Conservation (phyloP, 169 alveolate species). For the Miamiensis avidus region DNA sequence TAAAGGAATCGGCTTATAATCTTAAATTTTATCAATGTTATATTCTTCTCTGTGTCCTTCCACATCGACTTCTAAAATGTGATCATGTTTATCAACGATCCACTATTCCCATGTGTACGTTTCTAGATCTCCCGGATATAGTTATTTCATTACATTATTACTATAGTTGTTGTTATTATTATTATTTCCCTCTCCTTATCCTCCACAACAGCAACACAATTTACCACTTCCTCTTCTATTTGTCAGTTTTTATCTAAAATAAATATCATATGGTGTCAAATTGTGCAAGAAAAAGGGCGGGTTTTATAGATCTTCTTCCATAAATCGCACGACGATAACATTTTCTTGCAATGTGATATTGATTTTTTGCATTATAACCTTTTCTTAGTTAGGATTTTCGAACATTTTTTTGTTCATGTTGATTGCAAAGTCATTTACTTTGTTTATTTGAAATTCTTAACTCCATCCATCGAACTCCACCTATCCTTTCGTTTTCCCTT, state of each 20-base stretch:
- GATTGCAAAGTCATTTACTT: not conserved
- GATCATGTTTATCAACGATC: slow-evolving; percentile 30
- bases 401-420: not conserved
- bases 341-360: slow-evolving; percentile 5
- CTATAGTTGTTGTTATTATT: slow-evolving; percentile 21
- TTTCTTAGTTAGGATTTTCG: not conserved
- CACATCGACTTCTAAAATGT: slow-evolving; percentile 44
- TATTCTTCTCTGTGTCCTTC: slow-evolving; percentile 35
- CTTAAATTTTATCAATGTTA: slow-evolving; percentile 46
- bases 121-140: slow-evolving; percentile 38
- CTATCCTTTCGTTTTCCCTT: not conserved
- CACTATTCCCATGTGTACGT: slow-evolving; percentile 51
- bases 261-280: slow-evolving; percentile 36
- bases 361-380: not conserved
- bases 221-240: not conserved
- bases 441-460: not conserved
- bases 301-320: slow-evolving; percentile 32
- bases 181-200: not conserved
- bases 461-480: not conserved
- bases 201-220: not conserved
- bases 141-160: slow-evolving; percentile 6
- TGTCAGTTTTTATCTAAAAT: slow-evolving; percentile 14
- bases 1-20: slow-evolving; percentile 27
- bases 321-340: slow-evolving; percentile 30
- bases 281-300: slow-evolving; percentile 48